Percentiles rank a stretch among this genome's conserved stretches.
Evolutionary conservation across 768 basidiomycete genomes (phyloP).

Genomic region (Lactarius akahatsu): DNA sequence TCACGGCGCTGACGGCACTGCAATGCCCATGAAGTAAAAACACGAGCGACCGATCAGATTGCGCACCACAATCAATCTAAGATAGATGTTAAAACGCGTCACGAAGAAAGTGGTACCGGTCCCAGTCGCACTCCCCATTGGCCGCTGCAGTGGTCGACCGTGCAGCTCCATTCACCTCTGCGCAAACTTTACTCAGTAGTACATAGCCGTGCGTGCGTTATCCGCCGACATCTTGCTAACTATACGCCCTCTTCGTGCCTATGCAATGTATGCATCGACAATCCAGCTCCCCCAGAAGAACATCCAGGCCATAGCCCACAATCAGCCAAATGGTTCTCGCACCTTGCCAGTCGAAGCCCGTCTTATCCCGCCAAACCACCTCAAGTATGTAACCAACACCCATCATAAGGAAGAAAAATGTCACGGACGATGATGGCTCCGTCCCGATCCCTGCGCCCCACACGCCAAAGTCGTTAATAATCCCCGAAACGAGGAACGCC

Average conservation of each 20-base stretch:
- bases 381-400: slow-evolving; percentile 23
- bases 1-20: not conserved
- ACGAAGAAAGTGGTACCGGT: not conserved
- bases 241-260: slow-evolving; percentile 26
- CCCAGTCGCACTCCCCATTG: too few species aligned
- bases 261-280: slow-evolving; percentile 25
- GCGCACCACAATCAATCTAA: not conserved
- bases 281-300: slow-evolving; percentile 25
- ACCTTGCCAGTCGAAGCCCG: slow-evolving; percentile 16
- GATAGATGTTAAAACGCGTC: not conserved
- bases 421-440: slow-evolving; percentile 16
- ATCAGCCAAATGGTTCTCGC: slow-evolving; percentile 23
- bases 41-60: not conserved
- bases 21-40: not conserved
- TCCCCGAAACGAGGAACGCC: slow-evolving; percentile 29
- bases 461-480: slow-evolving; percentile 28
- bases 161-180: slow-evolving; percentile 28
- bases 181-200: slow-evolving; percentile 22
- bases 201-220: slow-evolving; percentile 20
- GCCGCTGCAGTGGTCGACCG: slow-evolving; percentile 11
- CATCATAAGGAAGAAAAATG: slow-evolving; percentile 29
- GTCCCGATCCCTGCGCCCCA: slow-evolving; percentile 23
- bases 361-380: slow-evolving; percentile 17
- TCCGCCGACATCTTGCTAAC: slow-evolving; percentile 24
- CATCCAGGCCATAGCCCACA: slow-evolving; percentile 25